Evolutionary conservation across 2,329 filamentous ascomycete species (phyloP), one percentile per base, ranked within the genome.

Genomic region (Phymatotrichopsis omnivora): DNA sequence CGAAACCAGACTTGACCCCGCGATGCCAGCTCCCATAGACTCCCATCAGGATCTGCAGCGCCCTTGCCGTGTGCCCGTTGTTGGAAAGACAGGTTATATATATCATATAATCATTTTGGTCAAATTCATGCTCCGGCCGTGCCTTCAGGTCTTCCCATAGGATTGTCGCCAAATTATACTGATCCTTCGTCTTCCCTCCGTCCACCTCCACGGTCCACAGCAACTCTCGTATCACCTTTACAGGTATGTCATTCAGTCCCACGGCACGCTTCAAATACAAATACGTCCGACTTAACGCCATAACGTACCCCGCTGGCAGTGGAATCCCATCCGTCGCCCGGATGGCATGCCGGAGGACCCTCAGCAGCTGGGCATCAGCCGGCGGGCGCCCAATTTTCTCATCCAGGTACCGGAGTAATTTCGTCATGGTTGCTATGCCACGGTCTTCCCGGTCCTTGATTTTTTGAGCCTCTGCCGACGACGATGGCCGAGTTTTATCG

Each of bases 341-440:
- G n/a, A 42, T 32, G 8, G 48, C 31, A 2, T 43, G 33, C 6
- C 35, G 34, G 35, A 51, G 48, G 2, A 45, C 45, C 1, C 23
- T 11, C 6, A 37, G 30, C 1, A 51, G 40, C 10, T 28, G 31
- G 6, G 17, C 40, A 16, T 44, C 35, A 3, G 25, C n/a, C 1
- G 48, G 48, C 7, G 48, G 45, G 0, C 39, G 45, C 14, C 48
- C 48, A 23, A 47, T 45, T 5, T 34, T 44, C 8, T 34, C 47
- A 23, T 29, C 32, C 11, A 51, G 40, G 2, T 45, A 44, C 30
- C 45, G 20, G 10, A 48, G 41, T 2, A 51, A 40, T 2, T 42
- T 22, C 7, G 45, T 34, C 31, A 54, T 42, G 27, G 24, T 30
- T 12, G 12, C 11, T 35, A 52, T 22, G n/a, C 42, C 47, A 6